A percentile compares a stretch with the other conserved stretches of the same genome.
phyloP scores from a whole-genome alignment of 2,329 filamentous ascomycete genomes.

The Ophiognomonia clavigignenti-juglandacearum region DNA sequence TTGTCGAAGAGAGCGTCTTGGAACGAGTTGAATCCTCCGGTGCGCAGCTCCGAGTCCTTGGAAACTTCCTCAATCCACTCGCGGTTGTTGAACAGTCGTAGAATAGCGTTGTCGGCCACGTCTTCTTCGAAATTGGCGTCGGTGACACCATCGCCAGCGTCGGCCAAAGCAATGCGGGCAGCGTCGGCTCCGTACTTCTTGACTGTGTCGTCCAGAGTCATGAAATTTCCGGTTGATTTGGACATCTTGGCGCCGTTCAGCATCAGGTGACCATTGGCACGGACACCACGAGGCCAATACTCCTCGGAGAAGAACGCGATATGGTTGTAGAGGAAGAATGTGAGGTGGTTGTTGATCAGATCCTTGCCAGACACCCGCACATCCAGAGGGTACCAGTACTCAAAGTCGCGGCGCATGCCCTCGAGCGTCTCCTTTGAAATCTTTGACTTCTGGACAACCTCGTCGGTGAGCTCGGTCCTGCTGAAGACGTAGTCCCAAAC shows the following conservation, averaged over 20 bases:
- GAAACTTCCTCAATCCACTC: slow-evolving; percentile 90
- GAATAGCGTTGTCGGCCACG: slow-evolving; percentile 86
- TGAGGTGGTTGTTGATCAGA: slow-evolving; percentile 88
- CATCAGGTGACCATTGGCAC: slow-evolving; percentile 88
- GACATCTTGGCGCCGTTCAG: slow-evolving; percentile 98
- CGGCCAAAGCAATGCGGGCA: slow-evolving; percentile 29
- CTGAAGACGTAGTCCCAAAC: slow-evolving; percentile 96
- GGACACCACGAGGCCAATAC: slow-evolving; percentile 83
- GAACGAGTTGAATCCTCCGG: slow-evolving; percentile 70
- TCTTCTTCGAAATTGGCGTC: slow-evolving; percentile 98
- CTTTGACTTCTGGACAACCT: slow-evolving; percentile 58
- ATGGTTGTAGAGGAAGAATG: slow-evolving; percentile 92
- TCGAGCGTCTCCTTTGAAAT: slow-evolving; percentile 72
- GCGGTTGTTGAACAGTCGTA: slow-evolving; percentile 71
- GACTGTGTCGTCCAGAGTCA: slow-evolving; percentile 81
- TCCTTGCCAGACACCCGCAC: slow-evolving; percentile 88
- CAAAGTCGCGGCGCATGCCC: slow-evolving; percentile 83
- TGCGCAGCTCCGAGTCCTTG: slow-evolving; percentile 67
- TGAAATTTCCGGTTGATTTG: slow-evolving; percentile 96
- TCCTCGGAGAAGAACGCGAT: slow-evolving; percentile 80
- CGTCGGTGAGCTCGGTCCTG: slow-evolving; percentile 64
- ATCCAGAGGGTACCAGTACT: slow-evolving; percentile 96
- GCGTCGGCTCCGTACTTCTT: slow-evolving; percentile 95
- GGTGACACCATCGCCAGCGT: slow-evolving; percentile 88
- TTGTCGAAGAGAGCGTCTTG: slow-evolving; percentile 90